Evolutionary conservation across 805 yeast species (phyloP), one percentile per base, ranked within the genome.

Genomic region (Starmerella cellae): DNA sequence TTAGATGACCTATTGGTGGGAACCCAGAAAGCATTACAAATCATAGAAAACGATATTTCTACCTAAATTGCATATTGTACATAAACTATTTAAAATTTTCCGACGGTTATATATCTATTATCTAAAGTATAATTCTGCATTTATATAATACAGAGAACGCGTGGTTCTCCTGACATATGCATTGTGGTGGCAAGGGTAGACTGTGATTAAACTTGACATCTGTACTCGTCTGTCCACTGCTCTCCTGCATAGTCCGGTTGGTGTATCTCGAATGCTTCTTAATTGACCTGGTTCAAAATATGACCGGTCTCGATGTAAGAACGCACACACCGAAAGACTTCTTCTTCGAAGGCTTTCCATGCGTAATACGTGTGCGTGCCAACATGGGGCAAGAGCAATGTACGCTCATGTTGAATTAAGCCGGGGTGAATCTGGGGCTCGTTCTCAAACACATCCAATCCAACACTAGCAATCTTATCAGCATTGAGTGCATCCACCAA

Each of bases 291-390:
- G 32, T 26, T 36, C 23, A 4, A 16, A 5, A 83, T 79, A 55
- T 71, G 74, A 8, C 91, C 93, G 0, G 77, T 70, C 14, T 65
- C 60, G 28, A 82, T 57, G 37, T 63, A 74, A 14, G 64, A 58
- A 39, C 61, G 60, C 10, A 80, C 76, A 57, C 83, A 84, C 22
- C 69, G 68, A 22, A 79, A 75, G 24, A 77, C 79, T 59, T 72
- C 74, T 46, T 71, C 77, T 60, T 87, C 95, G 87, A 84, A 78
- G 48, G 68, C 68, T 50, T 65, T 62, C 56, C 76, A 71, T 4
- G 94, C 80, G 61, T 84, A 93, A 40, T 62, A 61, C 4, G 88
- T 67, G 57, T 75, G 76, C 0, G 95, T 82, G 22, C 95, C 96
- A 79, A 82, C 76, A 59, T 85, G 96, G 14, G 96, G 96, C 50